phyloP scores from a whole-genome alignment of 2,329 filamentous ascomycete species.

The Fusarium sambucinum region DNA sequence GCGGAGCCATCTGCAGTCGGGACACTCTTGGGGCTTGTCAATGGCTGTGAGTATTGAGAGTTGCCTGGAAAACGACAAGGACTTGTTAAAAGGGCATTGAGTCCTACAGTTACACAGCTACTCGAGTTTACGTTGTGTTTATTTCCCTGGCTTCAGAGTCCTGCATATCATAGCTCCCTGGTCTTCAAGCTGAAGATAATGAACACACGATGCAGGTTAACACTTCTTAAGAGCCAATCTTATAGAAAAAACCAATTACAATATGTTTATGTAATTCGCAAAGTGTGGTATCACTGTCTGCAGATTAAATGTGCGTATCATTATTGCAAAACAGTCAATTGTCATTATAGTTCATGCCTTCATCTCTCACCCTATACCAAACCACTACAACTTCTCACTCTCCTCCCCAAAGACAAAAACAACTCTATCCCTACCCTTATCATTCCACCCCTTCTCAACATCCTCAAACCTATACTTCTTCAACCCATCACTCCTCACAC shows the following conservation, averaged over 20 bases:
- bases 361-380: not conserved
- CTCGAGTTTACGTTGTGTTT: not conserved
- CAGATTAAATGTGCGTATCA: no score
- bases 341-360: not conserved
- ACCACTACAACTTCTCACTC: not conserved
- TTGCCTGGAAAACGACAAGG: not conserved
- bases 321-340: not conserved
- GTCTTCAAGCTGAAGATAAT: no score
- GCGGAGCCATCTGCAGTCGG: not conserved
- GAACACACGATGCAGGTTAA: no score
- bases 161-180: not conserved
- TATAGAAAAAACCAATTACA: no score
- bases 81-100: not conserved
- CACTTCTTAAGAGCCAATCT: no score
- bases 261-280: no score
- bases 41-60: not conserved
- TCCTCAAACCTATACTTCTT: conserved; percentile 42
- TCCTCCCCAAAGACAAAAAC: conserved; percentile 48
- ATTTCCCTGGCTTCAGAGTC: not conserved
- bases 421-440: conserved; percentile 44
- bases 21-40: not conserved
- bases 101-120: not conserved
- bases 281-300: no score
- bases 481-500: conserved; percentile 38
- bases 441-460: conserved; percentile 46